A percentile compares a stretch with the other conserved stretches of the same genome.
phyloP scores from a whole-genome alignment of 2,329 filamentous ascomycete species.

The Talaromyces sp. region DNA sequence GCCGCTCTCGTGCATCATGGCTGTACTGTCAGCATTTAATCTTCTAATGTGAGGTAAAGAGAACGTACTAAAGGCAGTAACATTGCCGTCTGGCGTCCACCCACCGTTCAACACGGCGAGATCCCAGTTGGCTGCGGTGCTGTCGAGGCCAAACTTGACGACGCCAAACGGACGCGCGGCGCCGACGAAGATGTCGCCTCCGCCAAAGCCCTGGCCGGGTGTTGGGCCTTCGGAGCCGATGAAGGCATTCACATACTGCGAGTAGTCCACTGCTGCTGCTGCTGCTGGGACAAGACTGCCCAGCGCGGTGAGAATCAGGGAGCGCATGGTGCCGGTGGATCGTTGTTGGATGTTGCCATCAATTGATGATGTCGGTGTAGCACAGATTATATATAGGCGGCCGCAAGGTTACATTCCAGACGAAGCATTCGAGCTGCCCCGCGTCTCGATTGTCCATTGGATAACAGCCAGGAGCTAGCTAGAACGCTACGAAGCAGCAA shows the following conservation, averaged over 20 bases:
- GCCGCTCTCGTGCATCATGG: conserved; percentile 45
- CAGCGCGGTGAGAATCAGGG: not conserved
- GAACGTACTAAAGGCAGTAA: conserved; percentile 42
- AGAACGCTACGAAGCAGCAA: not conserved
- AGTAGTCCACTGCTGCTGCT: conserved; percentile 19
- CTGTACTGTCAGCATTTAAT: conserved; percentile 5
- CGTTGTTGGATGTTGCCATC: not conserved
- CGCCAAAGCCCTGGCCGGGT: conserved; percentile 33
- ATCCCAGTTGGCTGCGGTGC: conserved; percentile 29
- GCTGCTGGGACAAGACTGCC: not conserved
- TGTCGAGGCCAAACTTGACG: conserved; percentile 40
- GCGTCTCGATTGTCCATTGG: not conserved
- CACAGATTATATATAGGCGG: not conserved
- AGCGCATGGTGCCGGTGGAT: not conserved
- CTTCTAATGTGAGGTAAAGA: too few species aligned
- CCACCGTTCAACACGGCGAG: conserved; percentile 38
- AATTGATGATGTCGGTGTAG: not conserved
- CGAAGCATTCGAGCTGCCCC: not conserved
- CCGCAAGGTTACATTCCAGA: not conserved
- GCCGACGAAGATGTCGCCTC: conserved; percentile 42
- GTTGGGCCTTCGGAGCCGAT: conserved; percentile 45
- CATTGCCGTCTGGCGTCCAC: conserved; percentile 44
- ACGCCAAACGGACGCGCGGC: conserved; percentile 41
- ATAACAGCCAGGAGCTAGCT: not conserved
- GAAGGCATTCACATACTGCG: conserved; percentile 41